Conservation (phyloP, 257 asterid genomes). For the Solanum megistacrolobum region DNA sequence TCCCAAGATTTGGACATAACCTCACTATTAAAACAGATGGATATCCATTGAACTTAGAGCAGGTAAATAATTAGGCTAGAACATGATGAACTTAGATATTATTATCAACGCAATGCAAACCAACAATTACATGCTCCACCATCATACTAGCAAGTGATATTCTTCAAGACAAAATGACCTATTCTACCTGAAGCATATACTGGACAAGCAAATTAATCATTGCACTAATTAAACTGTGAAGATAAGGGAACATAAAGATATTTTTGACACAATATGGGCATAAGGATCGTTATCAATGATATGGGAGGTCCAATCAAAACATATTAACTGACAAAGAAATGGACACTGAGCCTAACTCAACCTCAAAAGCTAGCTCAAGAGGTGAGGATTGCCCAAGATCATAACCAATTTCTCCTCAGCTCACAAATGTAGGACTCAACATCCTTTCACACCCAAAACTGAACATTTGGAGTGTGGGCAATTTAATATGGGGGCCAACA, state of each 20-base stretch:
- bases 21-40: neutral
- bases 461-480: neutral
- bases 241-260: neutral
- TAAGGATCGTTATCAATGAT: neutral
- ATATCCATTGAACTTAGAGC: neutral
- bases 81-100: neutral
- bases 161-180: neutral
- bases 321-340: neutral
- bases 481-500: neutral
- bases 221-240: neutral
- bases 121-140: neutral
- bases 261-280: neutral
- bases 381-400: neutral
- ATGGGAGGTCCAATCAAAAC: neutral
- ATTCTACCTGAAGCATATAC: neutral
- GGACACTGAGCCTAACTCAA: neutral
- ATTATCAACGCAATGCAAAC: neutral
- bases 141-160: neutral
- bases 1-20: neutral
- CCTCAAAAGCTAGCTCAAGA: neutral
- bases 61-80: neutral
- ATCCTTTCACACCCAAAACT: neutral
- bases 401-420: neutral
- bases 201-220: neutral
- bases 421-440: neutral